Evolutionary conservation across 1,284 basidiomycete species (phyloP).

Genomic region (Termitomyces sp.): DNA sequence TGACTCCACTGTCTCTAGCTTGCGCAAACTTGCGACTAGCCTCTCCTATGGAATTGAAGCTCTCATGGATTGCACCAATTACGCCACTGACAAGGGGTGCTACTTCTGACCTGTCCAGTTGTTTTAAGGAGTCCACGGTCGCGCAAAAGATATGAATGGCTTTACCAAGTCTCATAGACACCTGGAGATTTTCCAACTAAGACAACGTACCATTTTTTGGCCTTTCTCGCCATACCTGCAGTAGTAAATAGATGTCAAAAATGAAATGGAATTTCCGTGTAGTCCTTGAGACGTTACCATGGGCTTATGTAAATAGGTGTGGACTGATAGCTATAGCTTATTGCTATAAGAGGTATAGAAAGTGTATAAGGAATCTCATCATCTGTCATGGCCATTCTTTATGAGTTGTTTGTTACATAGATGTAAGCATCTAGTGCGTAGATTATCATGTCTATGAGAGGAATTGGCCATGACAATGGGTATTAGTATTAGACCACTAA

Average conservation of each 20-base stretch:
- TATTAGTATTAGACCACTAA: conserved; percentile 6
- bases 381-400: too few species aligned
- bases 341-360: too few species aligned
- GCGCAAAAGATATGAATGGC: conserved; percentile 15
- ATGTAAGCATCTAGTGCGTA: background rate
- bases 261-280: background rate
- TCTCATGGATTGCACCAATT: conserved; percentile 35
- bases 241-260: background rate
- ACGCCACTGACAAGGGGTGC: conserved; percentile 35
- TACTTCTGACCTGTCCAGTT: conserved; percentile 45
- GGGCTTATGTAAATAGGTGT: conserved; percentile 1
- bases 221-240: conserved; percentile 30
- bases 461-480: background rate
- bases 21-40: conserved; percentile 36
- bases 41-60: conserved; percentile 37
- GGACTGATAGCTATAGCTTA: background rate
- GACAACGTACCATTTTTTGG: conserved; percentile 40
- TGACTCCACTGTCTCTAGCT: conserved; percentile 24
- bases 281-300: background rate
- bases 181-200: conserved; percentile 39
- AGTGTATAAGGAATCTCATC: too few species aligned
- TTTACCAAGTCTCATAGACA: conserved; percentile 41
- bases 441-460: background rate
- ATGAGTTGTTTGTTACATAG: too few species aligned
- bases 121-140: conserved; percentile 1